Evolutionary conservation across 208 protist genomes (phyloP), one percentile per base, ranked within the genome.

Genomic region (Blastocrithidia nonstop): DNA sequence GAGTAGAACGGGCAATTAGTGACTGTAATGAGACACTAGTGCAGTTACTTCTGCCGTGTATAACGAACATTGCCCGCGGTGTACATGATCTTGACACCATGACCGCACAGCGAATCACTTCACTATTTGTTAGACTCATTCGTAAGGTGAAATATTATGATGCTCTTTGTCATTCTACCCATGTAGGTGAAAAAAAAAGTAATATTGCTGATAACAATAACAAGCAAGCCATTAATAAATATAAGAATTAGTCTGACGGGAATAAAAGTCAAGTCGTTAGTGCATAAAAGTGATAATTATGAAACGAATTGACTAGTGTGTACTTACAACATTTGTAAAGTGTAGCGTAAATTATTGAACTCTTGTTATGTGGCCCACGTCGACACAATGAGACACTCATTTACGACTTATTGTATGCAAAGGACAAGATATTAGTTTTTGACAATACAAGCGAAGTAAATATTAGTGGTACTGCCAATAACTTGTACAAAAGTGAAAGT

Each of bases 361-460:
- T 49, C 11, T 61, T 91, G 39, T 42, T 86, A 19, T 66, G 65
- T 13, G 71, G 61, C 3, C 39, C 54, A 9, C 46, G 68, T 33
- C 49, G 68, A 4, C 42, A 40, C 46, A 91, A 91, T 56, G 68
- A 86, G 21, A 26, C 57, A 4, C 67, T 91, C 22, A 40, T 82
- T 8, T 91, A 91, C 58, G 82, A 87, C 42, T 43, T 91, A 15
- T 58, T 91, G 8, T 88, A 91, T 52, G 20, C 42, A 8, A 48
- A 56, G 13, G 28, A 44, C 16, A 58, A 50, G 26, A 87, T 21
- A 54, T 68, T 40, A 39, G 2, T 6, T 6, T 6, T 7, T 6
- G 35, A 17, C 6, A 17, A 6, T 39, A 43, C 31, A 50, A 35
- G 2, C n/a, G n/a, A n/a, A n/a, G n/a, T n/a, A n/a, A n/a, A n/a